Evolutionary conservation across 2,329 filamentous ascomycete species (phyloP).

Genomic region (Penicillium thymicola): DNA sequence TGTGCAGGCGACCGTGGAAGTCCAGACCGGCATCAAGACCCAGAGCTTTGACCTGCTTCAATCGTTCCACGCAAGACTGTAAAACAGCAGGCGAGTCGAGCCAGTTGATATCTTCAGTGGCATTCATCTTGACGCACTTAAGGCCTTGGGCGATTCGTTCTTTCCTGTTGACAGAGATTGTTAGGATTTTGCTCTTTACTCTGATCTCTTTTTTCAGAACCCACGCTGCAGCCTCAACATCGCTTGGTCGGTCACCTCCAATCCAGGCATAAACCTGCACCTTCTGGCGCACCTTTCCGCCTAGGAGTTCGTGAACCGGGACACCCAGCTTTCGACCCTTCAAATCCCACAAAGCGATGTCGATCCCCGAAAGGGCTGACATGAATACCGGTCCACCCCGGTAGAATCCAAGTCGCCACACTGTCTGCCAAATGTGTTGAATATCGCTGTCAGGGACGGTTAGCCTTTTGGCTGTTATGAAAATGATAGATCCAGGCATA

Average conservation of each 20-base stretch:
- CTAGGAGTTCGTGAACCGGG: slow-evolving; percentile 70
- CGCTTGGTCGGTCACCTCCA: slow-evolving; percentile 67
- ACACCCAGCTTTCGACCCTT: slow-evolving; percentile 64
- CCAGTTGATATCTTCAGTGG: slow-evolving; percentile 72
- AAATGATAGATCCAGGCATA: slow-evolving; percentile 34
- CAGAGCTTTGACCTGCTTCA: slow-evolving; percentile 65
- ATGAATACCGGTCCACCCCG: slow-evolving; percentile 76
- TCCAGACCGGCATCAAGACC: slow-evolving; percentile 75
- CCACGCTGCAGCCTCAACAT: slow-evolving; percentile 58
- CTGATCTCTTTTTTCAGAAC: neutral
- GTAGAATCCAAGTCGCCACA: slow-evolving; percentile 71
- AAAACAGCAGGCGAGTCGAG: slow-evolving; percentile 68
- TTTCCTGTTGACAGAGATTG: slow-evolving; percentile 34
- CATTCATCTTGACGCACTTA: slow-evolving; percentile 71
- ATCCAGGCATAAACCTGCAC: slow-evolving; percentile 76
- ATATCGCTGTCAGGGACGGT: slow-evolving; percentile 58
- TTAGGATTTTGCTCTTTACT: neutral
- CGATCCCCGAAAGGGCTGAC: slow-evolving; percentile 72
- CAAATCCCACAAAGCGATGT: slow-evolving; percentile 79
- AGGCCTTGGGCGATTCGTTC: slow-evolving; percentile 41
- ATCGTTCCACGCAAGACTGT: slow-evolving; percentile 61
- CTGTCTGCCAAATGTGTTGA: slow-evolving; percentile 75
- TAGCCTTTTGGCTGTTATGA: neutral
- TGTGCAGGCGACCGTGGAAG: slow-evolving; percentile 74
- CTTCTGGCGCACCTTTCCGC: slow-evolving; percentile 68